phyloP scores from a whole-genome alignment of 2,329 filamentous ascomycete species.

The Pseudogymnoascus sp. region DNA sequence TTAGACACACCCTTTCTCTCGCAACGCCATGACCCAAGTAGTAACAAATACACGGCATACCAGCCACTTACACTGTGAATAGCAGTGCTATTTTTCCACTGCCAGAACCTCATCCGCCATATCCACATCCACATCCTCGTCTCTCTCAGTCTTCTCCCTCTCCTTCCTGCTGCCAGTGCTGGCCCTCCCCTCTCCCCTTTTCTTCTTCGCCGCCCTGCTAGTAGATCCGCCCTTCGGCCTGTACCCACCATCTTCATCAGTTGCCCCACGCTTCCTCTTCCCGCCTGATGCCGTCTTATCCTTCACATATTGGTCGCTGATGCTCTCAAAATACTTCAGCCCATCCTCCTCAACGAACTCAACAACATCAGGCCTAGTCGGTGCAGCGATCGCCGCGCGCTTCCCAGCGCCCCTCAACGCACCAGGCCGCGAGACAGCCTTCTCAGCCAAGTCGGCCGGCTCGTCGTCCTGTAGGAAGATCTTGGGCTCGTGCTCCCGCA shows the following conservation, averaged over 20 bases:
- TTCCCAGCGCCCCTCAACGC: constrained; percentile 29
- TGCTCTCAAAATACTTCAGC: constrained; percentile 25
- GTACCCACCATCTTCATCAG: constrained; percentile 51
- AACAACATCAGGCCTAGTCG: constrained; percentile 24
- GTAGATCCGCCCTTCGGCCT: constrained; percentile 40
- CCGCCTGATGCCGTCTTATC: constrained; percentile 24
- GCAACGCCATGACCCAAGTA: background rate
- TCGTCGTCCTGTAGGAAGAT: constrained; percentile 62
- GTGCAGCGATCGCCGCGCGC: constrained; percentile 26
- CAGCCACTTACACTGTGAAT: background rate
- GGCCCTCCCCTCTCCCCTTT: background rate
- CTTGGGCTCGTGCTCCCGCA: constrained; percentile 74
- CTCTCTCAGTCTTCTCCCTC: background rate
- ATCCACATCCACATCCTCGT: background rate
- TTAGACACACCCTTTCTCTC: background rate
- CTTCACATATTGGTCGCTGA: constrained; percentile 15
- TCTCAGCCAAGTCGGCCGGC: constrained; percentile 30
- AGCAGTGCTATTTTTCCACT: background rate
- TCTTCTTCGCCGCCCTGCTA: constrained; percentile 4
- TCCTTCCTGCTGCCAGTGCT: background rate
- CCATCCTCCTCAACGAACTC: constrained; percentile 31
- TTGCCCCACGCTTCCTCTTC: constrained; percentile 42
- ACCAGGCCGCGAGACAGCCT: constrained; percentile 32
- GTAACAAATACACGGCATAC: constrained; percentile 2
- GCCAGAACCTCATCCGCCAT: constrained; percentile 1